Percentiles rank a stretch among this genome's conserved stretches.
Conservation (phyloP, 345 rosid species). For the Firmiana major region DNA sequence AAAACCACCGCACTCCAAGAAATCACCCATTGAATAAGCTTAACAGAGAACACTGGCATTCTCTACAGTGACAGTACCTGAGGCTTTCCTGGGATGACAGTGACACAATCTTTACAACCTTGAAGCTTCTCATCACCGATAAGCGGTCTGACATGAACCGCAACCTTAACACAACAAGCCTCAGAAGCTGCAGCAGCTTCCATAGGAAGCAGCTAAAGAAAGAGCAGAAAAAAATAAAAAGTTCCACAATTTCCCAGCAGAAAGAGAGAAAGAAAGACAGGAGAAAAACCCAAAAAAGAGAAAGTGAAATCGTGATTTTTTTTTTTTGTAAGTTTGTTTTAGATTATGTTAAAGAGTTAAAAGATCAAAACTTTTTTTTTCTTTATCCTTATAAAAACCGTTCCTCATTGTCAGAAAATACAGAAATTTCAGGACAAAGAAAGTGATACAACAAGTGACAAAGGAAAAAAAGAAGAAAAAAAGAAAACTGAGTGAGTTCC, state of each 20-base stretch:
- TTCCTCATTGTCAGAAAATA: conserved; percentile 33
- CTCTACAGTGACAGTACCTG: conserved; percentile 55
- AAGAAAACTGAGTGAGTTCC: conserved; percentile 16
- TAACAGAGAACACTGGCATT: conserved; percentile 16
- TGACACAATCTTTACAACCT: conserved; percentile 95
- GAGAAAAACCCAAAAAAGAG: conserved; percentile 1
- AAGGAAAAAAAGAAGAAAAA: neutral
- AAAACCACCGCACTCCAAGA: conserved; percentile 11
- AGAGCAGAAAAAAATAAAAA: neutral
- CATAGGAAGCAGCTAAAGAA: conserved; percentile 34
- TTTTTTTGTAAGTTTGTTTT: neutral
- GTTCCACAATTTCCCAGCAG: conserved; percentile 8
- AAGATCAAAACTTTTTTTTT: conserved; percentile 8
- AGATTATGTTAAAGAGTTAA: neutral
- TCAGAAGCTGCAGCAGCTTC: conserved; percentile 49
- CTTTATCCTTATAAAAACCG: neutral
- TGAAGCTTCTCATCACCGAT: conserved; percentile 86
- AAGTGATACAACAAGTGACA: conserved; percentile 33
- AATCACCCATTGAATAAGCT: conserved; percentile 11
- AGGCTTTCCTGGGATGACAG: conserved; percentile 81
- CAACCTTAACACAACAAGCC: conserved; percentile 95
- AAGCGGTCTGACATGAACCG: conserved; percentile 95
- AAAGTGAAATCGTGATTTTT: neutral
- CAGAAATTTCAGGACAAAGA: conserved; percentile 32
- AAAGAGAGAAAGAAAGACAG: conserved; percentile 15